Evolutionary conservation across 2,329 filamentous ascomycete species (phyloP), one percentile per base, ranked within the genome.

Genomic region (Alternaria gansuensis): DNA sequence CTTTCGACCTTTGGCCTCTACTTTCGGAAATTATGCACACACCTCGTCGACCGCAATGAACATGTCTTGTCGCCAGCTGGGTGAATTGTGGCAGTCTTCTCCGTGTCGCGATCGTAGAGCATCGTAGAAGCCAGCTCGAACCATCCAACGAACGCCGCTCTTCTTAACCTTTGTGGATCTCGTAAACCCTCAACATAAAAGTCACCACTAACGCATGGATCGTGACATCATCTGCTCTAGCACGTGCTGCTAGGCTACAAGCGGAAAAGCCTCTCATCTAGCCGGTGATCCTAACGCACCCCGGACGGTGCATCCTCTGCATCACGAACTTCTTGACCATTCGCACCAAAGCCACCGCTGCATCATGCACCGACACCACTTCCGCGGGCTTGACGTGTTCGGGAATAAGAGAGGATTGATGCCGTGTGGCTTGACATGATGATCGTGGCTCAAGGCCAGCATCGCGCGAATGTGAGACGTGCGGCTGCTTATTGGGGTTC

Each of bases 401-500:
- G 44, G 44, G 44, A 31, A 48, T 48, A 48, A 48, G 44, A 7
- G 44, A 21, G 31, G 31, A 48, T 36, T 23, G 21, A 36, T 9
- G 7, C 44, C 33, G 13, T 24, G 44, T 48, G 31, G 44, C 31
- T 48, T 29, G 10, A 34, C 44, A n/a, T 23, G 13, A n/a, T 36
- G 44, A 48, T 48, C 29, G 31, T n/a, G 44, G 29, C 29, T 10
- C 8, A 3, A 11, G 44, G 17, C 11, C 13, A 36, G 31, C 33
- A 48, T 48, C 31, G 44, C 21, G 23, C 31, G 14, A 14, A 36
- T 1, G 44, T 46, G 44, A 46, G 44, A 48, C 44, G 44, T 34
- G 31, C 44, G 31, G 44, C 31, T 17, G 44, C 44, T 8, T 48
- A 36, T 48, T 48, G 44, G 44, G 5, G 17, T 33, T 14, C 17